Conservation (phyloP, 352 stramenopile species). For the Phytophthora cryptogea region DNA sequence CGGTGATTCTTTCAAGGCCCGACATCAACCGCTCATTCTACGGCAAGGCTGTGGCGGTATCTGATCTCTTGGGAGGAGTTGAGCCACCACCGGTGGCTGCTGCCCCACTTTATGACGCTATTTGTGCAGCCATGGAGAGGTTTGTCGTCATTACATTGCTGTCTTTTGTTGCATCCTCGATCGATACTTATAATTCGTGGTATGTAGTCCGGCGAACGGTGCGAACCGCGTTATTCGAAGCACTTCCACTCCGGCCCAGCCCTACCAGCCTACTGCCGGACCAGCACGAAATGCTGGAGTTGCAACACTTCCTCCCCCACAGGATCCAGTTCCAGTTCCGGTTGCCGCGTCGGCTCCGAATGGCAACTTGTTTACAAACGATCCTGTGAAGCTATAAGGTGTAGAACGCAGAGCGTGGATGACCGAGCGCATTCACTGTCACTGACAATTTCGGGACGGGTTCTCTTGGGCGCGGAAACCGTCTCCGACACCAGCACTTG, state of each 20-base stretch:
- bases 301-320: background rate
- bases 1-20: constrained; percentile 84
- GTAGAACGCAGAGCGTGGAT: background rate
- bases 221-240: constrained; percentile 49
- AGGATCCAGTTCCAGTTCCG: constrained; percentile 14
- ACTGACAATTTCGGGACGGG: constrained; percentile 2
- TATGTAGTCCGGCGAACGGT: constrained; percentile 61
- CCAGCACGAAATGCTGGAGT: constrained; percentile 1
- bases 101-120: constrained; percentile 84
- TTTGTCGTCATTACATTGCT: constrained; percentile 22
- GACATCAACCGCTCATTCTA: constrained; percentile 95
- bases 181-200: constrained; percentile 3
- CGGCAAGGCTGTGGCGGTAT: constrained; percentile 65
- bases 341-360: constrained; percentile 24
- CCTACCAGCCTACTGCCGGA: constrained; percentile 4
- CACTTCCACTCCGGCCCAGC: constrained; percentile 15
- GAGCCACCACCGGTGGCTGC: constrained; percentile 84
- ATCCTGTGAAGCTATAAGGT: constrained; percentile 46
- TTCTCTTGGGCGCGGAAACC: constrained; percentile 5
- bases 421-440: constrained; percentile 3
- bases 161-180: background rate
- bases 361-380: constrained; percentile 41
- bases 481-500: constrained; percentile 7
- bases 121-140: constrained; percentile 70
- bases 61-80: constrained; percentile 76